Base-by-base conservation (phyloP, 108 stramenopile species). In the Nitzschia palea region DNA sequence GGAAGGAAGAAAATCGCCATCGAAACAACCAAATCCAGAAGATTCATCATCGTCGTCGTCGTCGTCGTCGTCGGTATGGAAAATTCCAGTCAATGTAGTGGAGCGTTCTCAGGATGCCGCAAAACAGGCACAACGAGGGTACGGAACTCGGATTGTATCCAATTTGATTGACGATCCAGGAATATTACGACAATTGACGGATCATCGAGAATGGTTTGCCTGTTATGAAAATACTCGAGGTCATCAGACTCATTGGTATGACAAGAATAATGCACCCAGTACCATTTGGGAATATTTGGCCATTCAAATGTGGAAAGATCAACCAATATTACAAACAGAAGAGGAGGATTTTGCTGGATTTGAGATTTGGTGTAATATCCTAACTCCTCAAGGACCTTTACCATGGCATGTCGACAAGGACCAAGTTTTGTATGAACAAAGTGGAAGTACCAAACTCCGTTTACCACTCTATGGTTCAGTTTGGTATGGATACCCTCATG, bases 361-460 rank as follows among this genome's bases (percentile, higher is more conserved):
- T 34, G 45, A 18, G 61, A 72, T 31, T 65, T 72, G 71, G 71
- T 72, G 71, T 36, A 72, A 72, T 45, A 56, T 72, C 14, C 15
- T 72, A 23, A 26, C 29, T 2, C 40, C 59, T 4, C 20, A 70
- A 6, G 29, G 25, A 3, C 57, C 50, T 14, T 37, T 72, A 4
- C 25, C 52, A 52, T 72, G 71, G 71, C 71, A 72, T 58, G 58
- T 65, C 14, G 71, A 72, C 43, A 55, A 57, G 30, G 71, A 65
- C 36, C 63, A 72, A 65, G 31, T 32, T 10, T 22, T 54, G 29
- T 63, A 47, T 45, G 23, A 45, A 27, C 10, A 35, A 43, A 22
- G 22, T 17, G 47, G 47, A 10, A 9, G 51, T 12, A 27, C 33
- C 5, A 15, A 31, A 10, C 9, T 72, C 3, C 3, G 44, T 15